phyloP scores from a whole-genome alignment of 352 stramenopile species.

The Globisporangium paddicum region DNA sequence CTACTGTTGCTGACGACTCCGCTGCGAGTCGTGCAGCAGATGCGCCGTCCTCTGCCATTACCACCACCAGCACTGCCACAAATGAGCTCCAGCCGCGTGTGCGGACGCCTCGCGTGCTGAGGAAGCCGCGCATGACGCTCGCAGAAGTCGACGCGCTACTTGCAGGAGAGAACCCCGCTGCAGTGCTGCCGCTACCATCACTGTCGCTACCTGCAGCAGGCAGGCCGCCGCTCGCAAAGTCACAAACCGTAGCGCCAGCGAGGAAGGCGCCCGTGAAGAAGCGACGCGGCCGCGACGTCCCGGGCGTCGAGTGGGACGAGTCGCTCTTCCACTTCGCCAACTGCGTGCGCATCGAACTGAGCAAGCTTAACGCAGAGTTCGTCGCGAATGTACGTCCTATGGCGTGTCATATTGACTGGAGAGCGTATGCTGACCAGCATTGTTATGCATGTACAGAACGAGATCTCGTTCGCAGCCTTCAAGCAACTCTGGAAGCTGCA shows the following conservation, averaged over 20 bases:
- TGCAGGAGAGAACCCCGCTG: neutral
- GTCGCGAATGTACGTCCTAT: constrained; percentile 18
- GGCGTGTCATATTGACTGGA: too few species aligned
- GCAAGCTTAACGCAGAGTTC: constrained; percentile 34
- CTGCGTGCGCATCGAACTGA: constrained; percentile 30
- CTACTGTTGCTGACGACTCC: neutral
- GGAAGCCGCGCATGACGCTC: neutral
- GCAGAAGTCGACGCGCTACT: neutral
- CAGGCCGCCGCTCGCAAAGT: neutral
- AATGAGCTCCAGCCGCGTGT: neutral
- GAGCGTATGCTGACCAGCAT: neutral
- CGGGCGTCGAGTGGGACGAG: constrained; percentile 23
- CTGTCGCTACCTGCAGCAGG: neutral
- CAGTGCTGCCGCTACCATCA: neutral
- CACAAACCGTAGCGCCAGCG: too few species aligned
- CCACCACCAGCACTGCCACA: neutral
- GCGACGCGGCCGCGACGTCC: constrained; percentile 7
- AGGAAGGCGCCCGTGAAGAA: neutral
- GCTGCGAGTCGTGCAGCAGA: neutral
- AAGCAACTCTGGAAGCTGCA: constrained; percentile 43
- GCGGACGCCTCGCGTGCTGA: neutral
- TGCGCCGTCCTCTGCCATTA: neutral
- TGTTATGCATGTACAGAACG: too few species aligned
- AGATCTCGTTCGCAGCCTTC: constrained; percentile 32
- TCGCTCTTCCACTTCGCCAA: constrained; percentile 35